Evolutionary conservation across 768 basidiomycete genomes (phyloP).

Genomic region (Termitomyces sp.): DNA sequence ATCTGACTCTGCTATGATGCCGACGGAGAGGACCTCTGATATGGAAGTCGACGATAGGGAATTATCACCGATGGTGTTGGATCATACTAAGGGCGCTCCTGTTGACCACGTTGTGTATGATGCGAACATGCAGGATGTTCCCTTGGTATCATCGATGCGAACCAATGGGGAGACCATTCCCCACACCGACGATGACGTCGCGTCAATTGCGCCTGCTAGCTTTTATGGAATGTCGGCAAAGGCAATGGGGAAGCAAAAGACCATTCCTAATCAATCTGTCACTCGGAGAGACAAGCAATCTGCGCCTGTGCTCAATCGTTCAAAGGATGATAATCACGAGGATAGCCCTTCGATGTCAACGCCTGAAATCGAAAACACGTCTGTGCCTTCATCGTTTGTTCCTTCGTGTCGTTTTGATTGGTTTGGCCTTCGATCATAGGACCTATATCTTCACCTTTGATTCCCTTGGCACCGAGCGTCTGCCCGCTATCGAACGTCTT

Average conservation of each 20-base stretch:
- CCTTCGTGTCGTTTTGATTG: slow-evolving; percentile 3
- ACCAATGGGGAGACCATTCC: neutral
- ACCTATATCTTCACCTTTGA: slow-evolving; percentile 87
- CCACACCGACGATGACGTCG: neutral
- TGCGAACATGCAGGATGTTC: slow-evolving; percentile 10
- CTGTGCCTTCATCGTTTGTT: neutral
- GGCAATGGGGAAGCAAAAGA: slow-evolving; percentile 17
- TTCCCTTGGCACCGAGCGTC: slow-evolving; percentile 76
- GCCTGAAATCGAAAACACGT: slow-evolving; percentile 1
- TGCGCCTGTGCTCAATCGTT: neutral
- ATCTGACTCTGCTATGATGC: slow-evolving; percentile 4
- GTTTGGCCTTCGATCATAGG: slow-evolving; percentile 28
- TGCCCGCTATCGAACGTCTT: slow-evolving; percentile 56
- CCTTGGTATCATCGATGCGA: neutral
- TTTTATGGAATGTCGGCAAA: slow-evolving; percentile 11
- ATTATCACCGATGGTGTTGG: slow-evolving; percentile 8
- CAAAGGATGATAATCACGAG: neutral
- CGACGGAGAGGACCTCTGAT: neutral
- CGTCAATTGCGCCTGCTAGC: neutral
- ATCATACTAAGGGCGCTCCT: neutral
- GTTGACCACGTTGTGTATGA: neutral
- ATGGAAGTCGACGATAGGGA: slow-evolving; percentile 14
- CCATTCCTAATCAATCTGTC: slow-evolving; percentile 5
- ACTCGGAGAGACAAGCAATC: neutral
- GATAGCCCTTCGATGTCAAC: neutral